These are phyloP conservation scores for Gleditsia sinensis DNA, from an alignment of 306 rosid genomes.

Conservation along the genomic window DNA sequence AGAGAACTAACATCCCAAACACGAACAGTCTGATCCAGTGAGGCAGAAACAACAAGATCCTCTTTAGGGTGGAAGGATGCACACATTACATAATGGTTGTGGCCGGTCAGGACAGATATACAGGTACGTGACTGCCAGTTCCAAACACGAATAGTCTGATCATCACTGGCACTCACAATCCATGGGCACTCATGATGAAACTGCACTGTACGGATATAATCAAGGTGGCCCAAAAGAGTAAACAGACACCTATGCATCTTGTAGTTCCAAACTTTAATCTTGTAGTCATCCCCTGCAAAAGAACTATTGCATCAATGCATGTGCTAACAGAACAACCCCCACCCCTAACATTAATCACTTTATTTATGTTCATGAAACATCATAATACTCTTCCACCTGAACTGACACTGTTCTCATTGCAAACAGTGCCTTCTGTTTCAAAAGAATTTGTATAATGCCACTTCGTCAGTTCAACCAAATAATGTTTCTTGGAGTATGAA, in stretches of 20 bases:
- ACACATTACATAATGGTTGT: slow-evolving; percentile 98
- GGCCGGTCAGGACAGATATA: slow-evolving; percentile 94
- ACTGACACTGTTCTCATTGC: no score
- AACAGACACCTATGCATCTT: slow-evolving; percentile 93
- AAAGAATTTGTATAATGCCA: no score
- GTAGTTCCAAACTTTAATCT: slow-evolving; percentile 99
- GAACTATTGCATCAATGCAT: background rate
- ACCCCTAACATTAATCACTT: no score
- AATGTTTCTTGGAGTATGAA: no score
- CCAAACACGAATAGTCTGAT: slow-evolving; percentile 98
- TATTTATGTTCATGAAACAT: no score
- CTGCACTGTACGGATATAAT: slow-evolving; percentile 94
- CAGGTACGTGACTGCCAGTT: slow-evolving; percentile 99
- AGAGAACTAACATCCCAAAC: slow-evolving; percentile 97
- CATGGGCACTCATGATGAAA: slow-evolving; percentile 95
- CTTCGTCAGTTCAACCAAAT: no score
- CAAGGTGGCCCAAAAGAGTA: slow-evolving; percentile 97
- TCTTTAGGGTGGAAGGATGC: slow-evolving; percentile 95
- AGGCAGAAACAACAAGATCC: slow-evolving; percentile 92
- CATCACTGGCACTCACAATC: slow-evolving; percentile 99
- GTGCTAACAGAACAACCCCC: no score
- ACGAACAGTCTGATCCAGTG: slow-evolving; percentile 95
- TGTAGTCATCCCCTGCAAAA: slow-evolving; percentile 91
- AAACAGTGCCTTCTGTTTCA: no score
- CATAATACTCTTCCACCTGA: background rate